phyloP scores from a whole-genome alignment of 345 rosid genomes.

The Passiflora organensis region DNA sequence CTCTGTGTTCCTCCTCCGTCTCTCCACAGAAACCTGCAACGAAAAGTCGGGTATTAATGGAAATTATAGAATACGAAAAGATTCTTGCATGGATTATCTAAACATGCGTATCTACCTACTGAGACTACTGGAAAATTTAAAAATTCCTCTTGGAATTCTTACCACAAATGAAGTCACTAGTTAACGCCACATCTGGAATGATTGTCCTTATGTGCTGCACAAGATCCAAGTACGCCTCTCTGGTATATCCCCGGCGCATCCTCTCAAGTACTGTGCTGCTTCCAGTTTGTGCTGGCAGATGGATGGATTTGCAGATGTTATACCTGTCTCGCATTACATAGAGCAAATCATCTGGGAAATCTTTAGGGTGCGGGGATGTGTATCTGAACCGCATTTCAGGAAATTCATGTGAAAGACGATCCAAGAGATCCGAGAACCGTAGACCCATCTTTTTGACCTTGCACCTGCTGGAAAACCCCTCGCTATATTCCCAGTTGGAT shows the following conservation, averaged over 20 bases:
- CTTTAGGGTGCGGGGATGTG: conserved; percentile 97
- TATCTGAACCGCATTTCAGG: conserved; percentile 97
- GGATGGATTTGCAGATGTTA: conserved; percentile 76
- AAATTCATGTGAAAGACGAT: conserved; percentile 67
- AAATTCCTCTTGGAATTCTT: conserved; percentile 19
- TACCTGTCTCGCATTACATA: conserved; percentile 72
- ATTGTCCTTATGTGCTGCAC: conserved; percentile 68
- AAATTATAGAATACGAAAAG: too few relatives aligned
- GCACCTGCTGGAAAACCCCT: conserved; percentile 80
- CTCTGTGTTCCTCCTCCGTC: conserved; percentile 83
- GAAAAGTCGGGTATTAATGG: background rate
- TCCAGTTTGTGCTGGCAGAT: conserved; percentile 92
- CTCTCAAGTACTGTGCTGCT: conserved; percentile 67
- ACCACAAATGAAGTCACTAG: conserved; percentile 90
- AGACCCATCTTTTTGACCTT: conserved; percentile 75
- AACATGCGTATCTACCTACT: too few relatives aligned
- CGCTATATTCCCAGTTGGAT: conserved; percentile 61
- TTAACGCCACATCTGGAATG: conserved; percentile 78
- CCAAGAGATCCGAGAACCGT: conserved; percentile 86
- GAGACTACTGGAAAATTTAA: conserved; percentile 1
- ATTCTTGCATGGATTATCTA: too few relatives aligned
- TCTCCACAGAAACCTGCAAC: conserved; percentile 85
- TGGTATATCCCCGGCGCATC: conserved; percentile 86
- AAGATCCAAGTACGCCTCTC: conserved; percentile 87
- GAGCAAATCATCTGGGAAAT: conserved; percentile 75